Evolutionary conservation across 176 grass and related monocot genomes (phyloP), one percentile per base, ranked within the genome.

Genomic region (Ensete glaucum): DNA sequence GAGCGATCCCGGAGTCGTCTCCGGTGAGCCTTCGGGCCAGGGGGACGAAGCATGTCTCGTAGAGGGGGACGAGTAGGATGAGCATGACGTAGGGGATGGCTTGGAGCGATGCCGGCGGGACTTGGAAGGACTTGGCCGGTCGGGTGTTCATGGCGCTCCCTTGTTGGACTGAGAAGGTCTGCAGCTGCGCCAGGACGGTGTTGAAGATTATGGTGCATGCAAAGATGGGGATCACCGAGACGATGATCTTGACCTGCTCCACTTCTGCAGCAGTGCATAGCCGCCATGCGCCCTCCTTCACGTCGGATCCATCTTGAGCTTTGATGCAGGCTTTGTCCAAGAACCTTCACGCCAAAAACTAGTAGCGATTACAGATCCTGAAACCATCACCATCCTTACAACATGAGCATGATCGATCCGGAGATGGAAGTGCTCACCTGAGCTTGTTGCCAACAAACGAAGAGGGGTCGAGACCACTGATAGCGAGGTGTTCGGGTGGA

Each of bases 391-490:
- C 34, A 43, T 43, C 34, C 34, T 43, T 43, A 43, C 34, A 43
- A 6, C 4, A 43, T 43, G 34, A 43, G 34, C 34, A 58, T 29
- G 10, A 9, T 29, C 2, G 34, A 67, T 67, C 12, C 0, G 34
- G 6, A 7, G 43, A 9, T 56, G 13, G 17, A 15, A 62, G 13
- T 55, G 9, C 76, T 78, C 22, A 89, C 92, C 89, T 89, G 60
- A 96, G 88, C 48, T 89, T 92, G 64, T 79, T 80, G 21, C 73
- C 77, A 26, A 64, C 68, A 80, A 64, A 58, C 63, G 77, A 27
- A 1, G 78, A 27, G 17, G 54, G 53, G 6, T 84, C 83, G 55
- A 51, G 58, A 22, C 62, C n/a, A 1, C 21, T 17, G 7, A 50
- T 19, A 9, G n/a, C 20, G 16, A 53, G 17, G 22, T 65, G 29